These are phyloP conservation scores for Tricholomella constricta DNA, from an alignment of 768 basidiomycete genomes.

Conservation along the genomic window DNA sequence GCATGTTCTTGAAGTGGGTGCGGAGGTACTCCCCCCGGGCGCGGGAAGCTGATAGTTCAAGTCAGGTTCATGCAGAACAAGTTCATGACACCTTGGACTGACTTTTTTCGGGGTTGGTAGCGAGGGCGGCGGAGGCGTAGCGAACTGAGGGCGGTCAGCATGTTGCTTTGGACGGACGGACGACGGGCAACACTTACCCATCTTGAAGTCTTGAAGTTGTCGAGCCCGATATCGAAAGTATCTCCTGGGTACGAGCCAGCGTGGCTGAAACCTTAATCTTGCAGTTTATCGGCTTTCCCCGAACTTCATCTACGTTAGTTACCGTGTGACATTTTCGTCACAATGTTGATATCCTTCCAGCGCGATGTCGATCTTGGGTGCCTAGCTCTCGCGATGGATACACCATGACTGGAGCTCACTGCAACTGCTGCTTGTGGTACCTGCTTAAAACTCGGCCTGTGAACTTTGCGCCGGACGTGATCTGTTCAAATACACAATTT, in stretches of 20 bases:
- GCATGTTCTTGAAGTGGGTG: constrained; percentile 99
- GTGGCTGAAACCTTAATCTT: constrained; percentile 52
- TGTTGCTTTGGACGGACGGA: constrained; percentile 9
- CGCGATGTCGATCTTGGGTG: too few species aligned
- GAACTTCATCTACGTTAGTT: background rate
- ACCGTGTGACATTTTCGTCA: constrained; percentile 1
- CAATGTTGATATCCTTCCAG: too few species aligned
- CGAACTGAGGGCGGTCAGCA: constrained; percentile 61
- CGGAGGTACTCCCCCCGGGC: constrained; percentile 97
- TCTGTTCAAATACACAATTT: too few species aligned
- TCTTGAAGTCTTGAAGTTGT: constrained; percentile 62
- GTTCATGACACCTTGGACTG: constrained; percentile 31
- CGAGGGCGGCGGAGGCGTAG: constrained; percentile 87
- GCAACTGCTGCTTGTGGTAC: too few species aligned
- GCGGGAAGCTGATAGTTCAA: constrained; percentile 66
- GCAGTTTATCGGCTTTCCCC: constrained; percentile 33
- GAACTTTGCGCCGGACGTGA: too few species aligned
- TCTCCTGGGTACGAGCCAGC: constrained; percentile 17
- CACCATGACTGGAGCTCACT: too few species aligned
- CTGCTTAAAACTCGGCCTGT: too few species aligned
- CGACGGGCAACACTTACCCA: constrained; percentile 52
- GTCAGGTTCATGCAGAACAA: constrained; percentile 17
- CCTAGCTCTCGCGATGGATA: too few species aligned
- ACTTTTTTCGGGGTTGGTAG: constrained; percentile 97
- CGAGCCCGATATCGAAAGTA: constrained; percentile 36